phyloP scores from a whole-genome alignment of 306 rosid genomes.

The Potentilla sterilis region DNA sequence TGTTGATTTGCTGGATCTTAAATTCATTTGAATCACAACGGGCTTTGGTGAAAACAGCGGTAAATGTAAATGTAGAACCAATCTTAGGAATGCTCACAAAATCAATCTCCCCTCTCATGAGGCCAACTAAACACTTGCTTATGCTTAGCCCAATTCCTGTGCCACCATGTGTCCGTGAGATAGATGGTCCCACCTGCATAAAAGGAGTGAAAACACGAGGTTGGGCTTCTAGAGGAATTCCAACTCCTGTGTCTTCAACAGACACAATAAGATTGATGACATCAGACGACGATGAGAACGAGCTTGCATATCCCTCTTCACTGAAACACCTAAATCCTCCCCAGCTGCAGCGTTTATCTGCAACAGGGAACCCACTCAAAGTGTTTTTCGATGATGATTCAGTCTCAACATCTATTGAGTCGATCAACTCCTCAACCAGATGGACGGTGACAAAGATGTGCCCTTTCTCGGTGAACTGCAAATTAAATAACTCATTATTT shows the following conservation, averaged over 20 bases:
- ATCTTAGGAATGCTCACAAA: constrained; percentile 75
- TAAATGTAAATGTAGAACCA: constrained; percentile 94
- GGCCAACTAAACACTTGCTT: constrained; percentile 95
- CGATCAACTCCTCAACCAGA: constrained; percentile 77
- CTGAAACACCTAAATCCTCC: constrained; percentile 52
- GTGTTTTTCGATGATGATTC: constrained; percentile 61
- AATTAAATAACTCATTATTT: constrained; percentile 15
- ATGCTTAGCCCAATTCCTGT: constrained; percentile 97
- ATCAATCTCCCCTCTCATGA: constrained; percentile 94
- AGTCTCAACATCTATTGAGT: constrained; percentile 63
- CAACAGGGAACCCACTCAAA: constrained; percentile 80
- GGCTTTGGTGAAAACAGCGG: constrained; percentile 66
- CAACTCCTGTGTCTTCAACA: constrained; percentile 97
- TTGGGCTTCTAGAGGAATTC: constrained; percentile 81
- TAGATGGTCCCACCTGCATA: constrained; percentile 94
- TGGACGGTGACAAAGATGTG: constrained; percentile 89
- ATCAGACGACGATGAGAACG: constrained; percentile 50
- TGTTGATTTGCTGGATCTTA: constrained; percentile 49
- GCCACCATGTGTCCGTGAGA: constrained; percentile 88
- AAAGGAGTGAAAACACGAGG: constrained; percentile 80
- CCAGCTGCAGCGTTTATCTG: constrained; percentile 70
- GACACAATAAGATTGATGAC: constrained; percentile 73
- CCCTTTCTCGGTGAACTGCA: constrained; percentile 94
- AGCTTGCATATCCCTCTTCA: constrained; percentile 56
- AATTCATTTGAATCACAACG: constrained; percentile 42